Percentiles rank a stretch among this genome's conserved stretches.
Conservation (phyloP, 2,329 filamentous ascomycete genomes). For the Microcyclosporella mali region DNA sequence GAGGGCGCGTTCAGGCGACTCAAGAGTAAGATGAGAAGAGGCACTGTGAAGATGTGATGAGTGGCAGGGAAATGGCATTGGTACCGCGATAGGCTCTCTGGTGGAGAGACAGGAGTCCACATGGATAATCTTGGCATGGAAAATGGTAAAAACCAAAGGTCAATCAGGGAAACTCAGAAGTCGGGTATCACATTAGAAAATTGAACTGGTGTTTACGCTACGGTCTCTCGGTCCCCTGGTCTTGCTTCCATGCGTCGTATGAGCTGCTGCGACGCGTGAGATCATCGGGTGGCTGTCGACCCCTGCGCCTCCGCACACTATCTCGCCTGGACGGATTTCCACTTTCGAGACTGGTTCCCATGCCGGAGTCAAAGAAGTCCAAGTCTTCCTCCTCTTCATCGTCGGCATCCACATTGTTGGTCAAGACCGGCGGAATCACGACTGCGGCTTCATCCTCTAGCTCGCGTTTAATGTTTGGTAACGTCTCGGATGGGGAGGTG, state of each 20-base stretch:
- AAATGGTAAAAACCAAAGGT: too few species aligned
- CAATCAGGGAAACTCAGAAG: too few species aligned
- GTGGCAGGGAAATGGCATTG: not conserved
- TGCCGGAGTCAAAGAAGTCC: constrained; percentile 41
- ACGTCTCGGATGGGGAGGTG: constrained; percentile 8
- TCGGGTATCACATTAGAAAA: too few species aligned
- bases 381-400: constrained; percentile 42
- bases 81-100: not conserved
- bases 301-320: constrained; percentile 28
- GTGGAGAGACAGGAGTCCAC: not conserved
- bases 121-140: too few species aligned
- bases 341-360: constrained; percentile 46
- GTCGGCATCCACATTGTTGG: constrained; percentile 31
- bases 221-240: too few species aligned
- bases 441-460: constrained; percentile 18
- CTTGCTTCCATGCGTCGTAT: too few species aligned
- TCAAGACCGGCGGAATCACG: constrained; percentile 15
- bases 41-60: constrained; percentile 3
- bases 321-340: constrained; percentile 24
- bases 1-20: constrained; percentile 7
- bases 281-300: too few species aligned
- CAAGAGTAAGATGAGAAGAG: constrained; percentile 5
- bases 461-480: constrained; percentile 26
- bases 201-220: too few species aligned
- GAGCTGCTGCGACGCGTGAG: too few species aligned